phyloP scores from a whole-genome alignment of 495 filamentous ascomycete genomes.

The Niebla homalea region DNA sequence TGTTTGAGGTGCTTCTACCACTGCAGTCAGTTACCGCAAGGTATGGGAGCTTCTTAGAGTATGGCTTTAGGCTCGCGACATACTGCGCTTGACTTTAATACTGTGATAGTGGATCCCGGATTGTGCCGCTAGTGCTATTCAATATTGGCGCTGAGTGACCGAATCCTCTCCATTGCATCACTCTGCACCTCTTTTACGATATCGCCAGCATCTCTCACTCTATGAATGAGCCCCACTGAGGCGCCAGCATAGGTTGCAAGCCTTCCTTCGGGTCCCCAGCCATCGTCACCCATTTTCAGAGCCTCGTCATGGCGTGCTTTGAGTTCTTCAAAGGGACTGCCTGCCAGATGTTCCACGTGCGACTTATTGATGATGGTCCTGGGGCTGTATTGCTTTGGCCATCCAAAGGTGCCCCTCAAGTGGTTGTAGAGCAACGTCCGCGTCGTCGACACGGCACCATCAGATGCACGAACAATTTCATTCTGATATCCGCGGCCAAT shows the following conservation, averaged over 20 bases:
- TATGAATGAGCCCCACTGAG: slow-evolving; percentile 36
- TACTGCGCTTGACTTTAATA: too few species aligned
- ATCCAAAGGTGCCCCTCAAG: slow-evolving; percentile 51
- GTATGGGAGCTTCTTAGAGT: background rate
- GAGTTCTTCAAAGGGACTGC: slow-evolving; percentile 43
- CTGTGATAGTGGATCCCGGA: too few species aligned
- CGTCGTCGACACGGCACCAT: slow-evolving; percentile 51
- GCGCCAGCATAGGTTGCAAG: slow-evolving; percentile 60
- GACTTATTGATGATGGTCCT: slow-evolving; percentile 50
- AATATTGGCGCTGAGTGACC: background rate
- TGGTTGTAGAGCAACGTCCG: slow-evolving; percentile 59
- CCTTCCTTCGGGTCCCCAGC: slow-evolving; percentile 50
- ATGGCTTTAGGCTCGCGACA: too few species aligned
- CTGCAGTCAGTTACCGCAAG: background rate
- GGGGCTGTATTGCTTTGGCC: slow-evolving; percentile 52
- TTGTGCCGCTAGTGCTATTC: too few species aligned
- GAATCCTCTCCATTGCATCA: slow-evolving; percentile 6
- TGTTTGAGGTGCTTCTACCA: background rate
- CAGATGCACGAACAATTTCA: slow-evolving; percentile 43
- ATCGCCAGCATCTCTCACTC: slow-evolving; percentile 28
- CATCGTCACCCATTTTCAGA: slow-evolving; percentile 37
- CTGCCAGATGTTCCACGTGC: slow-evolving; percentile 42
- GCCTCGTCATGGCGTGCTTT: slow-evolving; percentile 46
- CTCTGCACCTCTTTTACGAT: slow-evolving; percentile 30
- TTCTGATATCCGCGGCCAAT: slow-evolving; percentile 46